Evolutionary conservation across 2,329 filamentous ascomycete genomes (phyloP).

Genomic region (Gliomastix tumulicola): DNA sequence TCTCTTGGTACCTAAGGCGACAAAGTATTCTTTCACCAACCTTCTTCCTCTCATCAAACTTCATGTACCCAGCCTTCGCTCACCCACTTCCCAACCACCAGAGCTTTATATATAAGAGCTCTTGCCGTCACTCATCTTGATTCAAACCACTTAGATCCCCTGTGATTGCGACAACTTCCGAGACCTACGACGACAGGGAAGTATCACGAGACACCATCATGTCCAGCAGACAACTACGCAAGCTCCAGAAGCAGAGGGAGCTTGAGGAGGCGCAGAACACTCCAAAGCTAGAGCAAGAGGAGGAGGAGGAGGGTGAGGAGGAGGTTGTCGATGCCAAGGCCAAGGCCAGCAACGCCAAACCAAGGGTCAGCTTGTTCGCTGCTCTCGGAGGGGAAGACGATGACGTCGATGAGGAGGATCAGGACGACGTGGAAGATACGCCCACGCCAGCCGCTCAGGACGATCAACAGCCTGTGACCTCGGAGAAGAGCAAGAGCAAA

Average conservation of each 20-base stretch:
- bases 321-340: constrained; percentile 14
- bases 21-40: no score
- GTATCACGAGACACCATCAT: no score
- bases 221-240: constrained; percentile 45
- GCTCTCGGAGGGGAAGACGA: constrained; percentile 39
- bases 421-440: constrained; percentile 24
- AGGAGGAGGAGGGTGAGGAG: constrained; percentile 19
- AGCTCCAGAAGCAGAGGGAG: constrained; percentile 43
- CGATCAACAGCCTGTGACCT: constrained; percentile 9
- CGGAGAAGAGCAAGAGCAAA: constrained; percentile 29
- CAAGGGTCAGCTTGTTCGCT: constrained; percentile 42
- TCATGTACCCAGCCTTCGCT: no score
- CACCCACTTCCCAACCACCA: no score
- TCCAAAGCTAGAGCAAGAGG: no score
- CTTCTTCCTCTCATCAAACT: no score
- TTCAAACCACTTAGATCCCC: no score
- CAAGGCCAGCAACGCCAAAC: constrained; percentile 21
- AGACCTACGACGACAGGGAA: no score
- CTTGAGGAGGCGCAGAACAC: constrained; percentile 20
- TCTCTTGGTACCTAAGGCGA: no score
- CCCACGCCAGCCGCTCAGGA: constrained; percentile 31
- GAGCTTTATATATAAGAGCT: no score
- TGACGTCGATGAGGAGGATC: constrained; percentile 27
- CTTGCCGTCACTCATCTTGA: no score
- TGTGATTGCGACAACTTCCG: no score